These are phyloP conservation scores for Talaromyces rugulosus DNA, from an alignment of 2,329 filamentous ascomycete species.

Conservation along the genomic window DNA sequence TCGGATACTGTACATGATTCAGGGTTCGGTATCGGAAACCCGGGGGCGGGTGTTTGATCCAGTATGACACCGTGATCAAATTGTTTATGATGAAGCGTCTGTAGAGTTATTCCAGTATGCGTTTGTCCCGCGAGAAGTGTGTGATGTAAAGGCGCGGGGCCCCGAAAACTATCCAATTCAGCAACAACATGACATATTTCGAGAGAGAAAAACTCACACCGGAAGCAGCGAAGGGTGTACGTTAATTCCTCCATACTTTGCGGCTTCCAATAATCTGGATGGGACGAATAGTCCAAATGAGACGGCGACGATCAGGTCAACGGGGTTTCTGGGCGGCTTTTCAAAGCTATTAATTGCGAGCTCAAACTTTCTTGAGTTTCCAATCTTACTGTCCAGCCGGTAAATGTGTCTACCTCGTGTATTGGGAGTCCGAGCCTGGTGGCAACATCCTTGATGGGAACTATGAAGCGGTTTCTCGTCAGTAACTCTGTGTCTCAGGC, in stretches of 20 bases:
- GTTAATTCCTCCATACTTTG: slow-evolving; percentile 84
- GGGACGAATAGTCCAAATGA: slow-evolving; percentile 93
- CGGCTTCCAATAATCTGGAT: slow-evolving; percentile 62
- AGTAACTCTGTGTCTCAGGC: background rate
- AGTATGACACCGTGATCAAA: slow-evolving; percentile 81
- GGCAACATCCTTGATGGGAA: slow-evolving; percentile 68
- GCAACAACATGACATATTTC: slow-evolving; percentile 5
- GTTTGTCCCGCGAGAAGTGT: slow-evolving; percentile 62
- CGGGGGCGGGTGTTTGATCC: slow-evolving; percentile 60
- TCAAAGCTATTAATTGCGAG: background rate
- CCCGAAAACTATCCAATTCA: slow-evolving; percentile 59
- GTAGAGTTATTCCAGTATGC: slow-evolving; percentile 73
- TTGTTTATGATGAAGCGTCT: slow-evolving; percentile 70
- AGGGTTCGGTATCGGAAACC: slow-evolving; percentile 49
- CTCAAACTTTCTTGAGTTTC: background rate
- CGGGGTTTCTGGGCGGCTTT: slow-evolving; percentile 54
- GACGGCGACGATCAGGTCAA: slow-evolving; percentile 83
- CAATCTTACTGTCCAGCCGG: slow-evolving; percentile 65
- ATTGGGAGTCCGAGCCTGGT: slow-evolving; percentile 60
- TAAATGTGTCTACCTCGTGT: slow-evolving; percentile 78
- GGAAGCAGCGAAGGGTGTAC: slow-evolving; percentile 89
- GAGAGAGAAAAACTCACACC: slow-evolving; percentile 51
- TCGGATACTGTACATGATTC: slow-evolving; percentile 43
- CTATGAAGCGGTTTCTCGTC: slow-evolving; percentile 41
- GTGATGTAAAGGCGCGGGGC: slow-evolving; percentile 81